phyloP scores from a whole-genome alignment of 2,329 filamentous ascomycete genomes.

The Colletotrichum cereale region DNA sequence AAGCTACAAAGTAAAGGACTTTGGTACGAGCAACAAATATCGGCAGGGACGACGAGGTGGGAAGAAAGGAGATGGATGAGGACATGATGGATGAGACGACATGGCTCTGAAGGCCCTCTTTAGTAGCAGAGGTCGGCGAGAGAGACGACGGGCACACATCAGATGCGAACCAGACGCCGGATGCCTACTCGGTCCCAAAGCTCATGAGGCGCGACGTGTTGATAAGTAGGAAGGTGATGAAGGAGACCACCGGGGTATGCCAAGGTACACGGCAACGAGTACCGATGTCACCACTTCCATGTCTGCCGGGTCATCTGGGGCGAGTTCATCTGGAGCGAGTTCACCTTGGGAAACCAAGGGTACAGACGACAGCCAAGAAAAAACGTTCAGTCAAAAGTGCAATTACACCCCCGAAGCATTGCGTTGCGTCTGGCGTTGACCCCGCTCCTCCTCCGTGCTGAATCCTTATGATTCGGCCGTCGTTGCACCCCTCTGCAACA shows the following conservation, averaged over 20 bases:
- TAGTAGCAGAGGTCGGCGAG: background rate
- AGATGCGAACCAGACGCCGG: background rate
- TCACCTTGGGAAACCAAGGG: background rate
- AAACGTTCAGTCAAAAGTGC: background rate
- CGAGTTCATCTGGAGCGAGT: too few relatives aligned
- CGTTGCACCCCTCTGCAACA: background rate
- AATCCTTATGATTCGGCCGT: background rate
- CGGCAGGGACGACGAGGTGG: background rate
- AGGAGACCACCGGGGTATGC: background rate
- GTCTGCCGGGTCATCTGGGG: too few relatives aligned
- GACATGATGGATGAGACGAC: background rate
- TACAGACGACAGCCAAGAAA: background rate
- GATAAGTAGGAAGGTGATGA: background rate
- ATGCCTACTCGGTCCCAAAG: background rate
- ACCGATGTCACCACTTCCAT: background rate
- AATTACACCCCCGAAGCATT: background rate
- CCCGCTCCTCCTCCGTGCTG: background rate
- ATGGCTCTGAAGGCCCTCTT: background rate
- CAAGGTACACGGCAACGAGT: background rate
- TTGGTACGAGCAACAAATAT: too few relatives aligned
- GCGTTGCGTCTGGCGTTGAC: background rate
- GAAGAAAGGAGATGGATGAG: background rate
- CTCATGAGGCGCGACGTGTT: too few relatives aligned
- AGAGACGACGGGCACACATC: too few relatives aligned
- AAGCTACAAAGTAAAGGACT: background rate